Evolutionary conservation across 805 yeast genomes (phyloP).

Genomic region (Hanseniaspora meyeri): DNA sequence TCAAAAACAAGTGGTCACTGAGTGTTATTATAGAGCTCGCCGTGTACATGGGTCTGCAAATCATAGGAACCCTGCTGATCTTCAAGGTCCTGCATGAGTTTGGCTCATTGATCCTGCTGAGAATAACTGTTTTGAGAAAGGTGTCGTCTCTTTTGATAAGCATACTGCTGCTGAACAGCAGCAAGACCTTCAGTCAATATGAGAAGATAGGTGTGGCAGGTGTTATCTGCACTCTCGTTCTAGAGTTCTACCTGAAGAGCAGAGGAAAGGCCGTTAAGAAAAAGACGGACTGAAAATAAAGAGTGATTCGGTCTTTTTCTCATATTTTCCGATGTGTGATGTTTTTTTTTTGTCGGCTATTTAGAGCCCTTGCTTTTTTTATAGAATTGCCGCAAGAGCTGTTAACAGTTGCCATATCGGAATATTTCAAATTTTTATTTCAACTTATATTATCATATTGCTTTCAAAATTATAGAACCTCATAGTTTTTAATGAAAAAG

Average conservation of each 20-base stretch:
- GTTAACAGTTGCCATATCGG: no score
- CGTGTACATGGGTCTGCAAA: constrained; percentile 65
- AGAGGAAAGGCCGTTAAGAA: neutral
- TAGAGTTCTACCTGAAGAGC: constrained; percentile 52
- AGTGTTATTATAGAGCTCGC: constrained; percentile 36
- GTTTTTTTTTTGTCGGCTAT: no score
- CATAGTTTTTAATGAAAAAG: no score
- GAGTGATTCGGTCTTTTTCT: no score
- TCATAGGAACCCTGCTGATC: constrained; percentile 89
- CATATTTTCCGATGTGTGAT: no score
- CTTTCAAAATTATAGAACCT: no score
- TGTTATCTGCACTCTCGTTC: constrained; percentile 77
- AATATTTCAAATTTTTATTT: no score
- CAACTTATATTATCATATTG: no score
- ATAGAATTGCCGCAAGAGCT: no score
- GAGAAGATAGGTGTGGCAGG: constrained; percentile 73
- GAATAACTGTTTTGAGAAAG: constrained; percentile 91
- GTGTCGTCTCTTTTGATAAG: constrained; percentile 90
- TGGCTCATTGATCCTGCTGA: constrained; percentile 74
- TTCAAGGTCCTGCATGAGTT: constrained; percentile 72
- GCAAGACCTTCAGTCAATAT: constrained; percentile 41
- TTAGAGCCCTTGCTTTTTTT: no score
- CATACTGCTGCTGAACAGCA: constrained; percentile 63
- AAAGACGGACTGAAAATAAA: neutral
- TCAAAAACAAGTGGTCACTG: constrained; percentile 36